A percentile compares a stretch with the other conserved stretches of the same genome.
Conservation (phyloP, 441 rosid species). For the Macaranga tanarius region DNA sequence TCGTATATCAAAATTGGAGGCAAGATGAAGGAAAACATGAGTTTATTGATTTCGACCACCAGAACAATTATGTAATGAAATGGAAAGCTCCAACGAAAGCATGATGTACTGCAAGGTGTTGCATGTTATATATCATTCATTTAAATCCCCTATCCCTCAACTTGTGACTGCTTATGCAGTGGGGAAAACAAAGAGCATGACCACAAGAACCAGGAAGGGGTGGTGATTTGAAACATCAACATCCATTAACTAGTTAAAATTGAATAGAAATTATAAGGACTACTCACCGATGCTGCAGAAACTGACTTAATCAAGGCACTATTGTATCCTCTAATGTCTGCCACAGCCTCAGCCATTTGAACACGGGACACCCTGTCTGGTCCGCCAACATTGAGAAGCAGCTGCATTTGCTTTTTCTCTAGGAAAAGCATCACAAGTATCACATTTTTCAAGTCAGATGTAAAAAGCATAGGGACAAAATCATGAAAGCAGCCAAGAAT, state of each 20-base stretch:
- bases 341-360: slow-evolving; percentile 85
- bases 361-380: slow-evolving; percentile 78
- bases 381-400: slow-evolving; percentile 76
- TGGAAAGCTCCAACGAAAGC: not conserved
- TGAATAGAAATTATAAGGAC: slow-evolving; percentile 8
- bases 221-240: not conserved
- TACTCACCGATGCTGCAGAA: slow-evolving; percentile 68
- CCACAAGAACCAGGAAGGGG: not conserved
- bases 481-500: not conserved
- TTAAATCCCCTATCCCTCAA: not conserved
- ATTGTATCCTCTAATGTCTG: slow-evolving; percentile 57
- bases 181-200: not conserved
- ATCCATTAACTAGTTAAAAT: not conserved
- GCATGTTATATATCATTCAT: not conserved
- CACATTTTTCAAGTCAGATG: slow-evolving; percentile 1
- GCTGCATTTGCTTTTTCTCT: slow-evolving; percentile 63
- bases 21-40: not conserved
- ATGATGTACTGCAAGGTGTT: not conserved
- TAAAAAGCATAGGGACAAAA: not conserved
- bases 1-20: not conserved
- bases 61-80: not conserved
- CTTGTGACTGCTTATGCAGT: not conserved
- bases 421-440: slow-evolving; percentile 24
- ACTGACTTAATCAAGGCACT: slow-evolving; percentile 57
- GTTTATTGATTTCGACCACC: not conserved